These are phyloP conservation scores for Botryosphaeria dothidea DNA, from an alignment of 2,329 filamentous ascomycete species.

Conservation along the genomic window DNA sequence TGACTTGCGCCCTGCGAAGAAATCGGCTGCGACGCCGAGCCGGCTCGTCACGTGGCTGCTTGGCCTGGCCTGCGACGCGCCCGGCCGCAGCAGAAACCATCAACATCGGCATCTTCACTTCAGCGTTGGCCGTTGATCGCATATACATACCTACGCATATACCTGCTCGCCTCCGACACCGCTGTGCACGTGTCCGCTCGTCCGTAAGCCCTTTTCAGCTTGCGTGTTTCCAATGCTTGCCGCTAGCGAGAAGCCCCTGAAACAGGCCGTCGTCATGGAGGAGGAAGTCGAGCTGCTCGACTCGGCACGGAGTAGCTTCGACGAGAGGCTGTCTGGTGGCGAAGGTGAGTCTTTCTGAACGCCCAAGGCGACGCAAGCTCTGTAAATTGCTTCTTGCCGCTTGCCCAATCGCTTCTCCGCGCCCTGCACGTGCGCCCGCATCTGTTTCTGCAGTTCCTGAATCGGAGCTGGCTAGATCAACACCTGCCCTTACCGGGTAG, in stretches of 20 bases:
- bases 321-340: neutral
- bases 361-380: neutral
- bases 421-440: slow-evolving; percentile 2
- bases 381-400: neutral
- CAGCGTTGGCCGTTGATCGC: neutral
- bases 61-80: neutral
- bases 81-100: neutral
- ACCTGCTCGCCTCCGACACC: neutral
- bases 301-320: neutral
- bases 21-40: neutral
- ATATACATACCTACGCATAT: too few relatives aligned
- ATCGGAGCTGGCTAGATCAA: slow-evolving; percentile 1
- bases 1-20: neutral
- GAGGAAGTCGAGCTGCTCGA: slow-evolving; percentile 3
- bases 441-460: neutral
- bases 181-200: neutral
- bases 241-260: neutral
- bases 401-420: neutral
- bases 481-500: slow-evolving; percentile 1
- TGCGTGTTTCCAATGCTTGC: neutral
- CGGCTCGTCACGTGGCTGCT: neutral
- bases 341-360: neutral
- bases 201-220: neutral
- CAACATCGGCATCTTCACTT: neutral
- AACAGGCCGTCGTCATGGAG: neutral